Evolutionary conservation across 2,329 filamentous ascomycete species (phyloP).

Genomic region (Boeremia exigua): DNA sequence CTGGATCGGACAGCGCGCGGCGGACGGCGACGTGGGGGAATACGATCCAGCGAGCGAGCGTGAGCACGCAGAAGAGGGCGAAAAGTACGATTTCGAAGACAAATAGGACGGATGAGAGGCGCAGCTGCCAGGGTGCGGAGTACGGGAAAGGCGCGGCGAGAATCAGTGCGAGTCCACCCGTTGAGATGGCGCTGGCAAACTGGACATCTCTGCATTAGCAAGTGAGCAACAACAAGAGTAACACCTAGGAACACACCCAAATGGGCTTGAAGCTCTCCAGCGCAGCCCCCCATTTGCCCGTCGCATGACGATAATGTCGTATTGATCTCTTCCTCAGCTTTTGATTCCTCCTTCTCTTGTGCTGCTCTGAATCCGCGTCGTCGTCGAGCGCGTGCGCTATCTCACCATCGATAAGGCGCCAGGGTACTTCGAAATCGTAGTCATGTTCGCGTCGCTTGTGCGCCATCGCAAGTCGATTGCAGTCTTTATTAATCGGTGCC

Average conservation of each 20-base stretch:
- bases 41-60: constrained; percentile 12
- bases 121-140: constrained; percentile 10
- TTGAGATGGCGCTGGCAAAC: constrained; percentile 11
- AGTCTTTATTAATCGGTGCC: not conserved
- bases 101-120: constrained; percentile 17
- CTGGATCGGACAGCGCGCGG: constrained; percentile 58
- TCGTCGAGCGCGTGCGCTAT: not conserved
- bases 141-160: constrained; percentile 11
- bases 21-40: constrained; percentile 9
- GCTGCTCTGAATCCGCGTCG: constrained; percentile 11
- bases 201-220: not conserved
- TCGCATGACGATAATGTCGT: constrained; percentile 11
- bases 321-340: constrained; percentile 2
- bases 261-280: constrained; percentile 13
- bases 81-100: constrained; percentile 26
- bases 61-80: constrained; percentile 15
- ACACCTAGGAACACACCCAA: not conserved
- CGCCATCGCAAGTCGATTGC: not conserved
- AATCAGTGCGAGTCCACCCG: constrained; percentile 9
- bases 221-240: not conserved
- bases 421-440: constrained; percentile 12
- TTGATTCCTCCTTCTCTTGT: constrained; percentile 9
- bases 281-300: constrained; percentile 10
- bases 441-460: constrained; percentile 12
- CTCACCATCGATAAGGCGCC: constrained; percentile 3